Evolutionary conservation across 2,329 filamentous ascomycete genomes (phyloP), one percentile per base, ranked within the genome.

Genomic region (Colletotrichum sp.): DNA sequence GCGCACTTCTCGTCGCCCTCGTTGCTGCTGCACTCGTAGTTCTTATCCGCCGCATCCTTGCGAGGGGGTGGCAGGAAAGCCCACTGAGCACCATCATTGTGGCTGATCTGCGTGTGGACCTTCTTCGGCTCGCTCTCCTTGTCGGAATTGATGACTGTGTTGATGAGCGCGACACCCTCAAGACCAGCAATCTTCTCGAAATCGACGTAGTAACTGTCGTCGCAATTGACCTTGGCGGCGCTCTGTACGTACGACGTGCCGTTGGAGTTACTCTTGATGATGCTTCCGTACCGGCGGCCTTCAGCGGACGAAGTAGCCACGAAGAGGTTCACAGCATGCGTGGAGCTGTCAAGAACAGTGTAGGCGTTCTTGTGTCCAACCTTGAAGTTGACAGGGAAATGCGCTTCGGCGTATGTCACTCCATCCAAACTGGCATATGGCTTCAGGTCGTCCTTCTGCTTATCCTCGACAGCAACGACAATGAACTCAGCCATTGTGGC

Each of bases 221-320:
- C 93, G 79, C 95, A 92, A 84, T 99, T 98, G 82, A 99, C 95
- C 25, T 92, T 92, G 65, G 91, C 88, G 29, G 97, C 89, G 84
- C 95, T 98, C 78, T 98, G 88, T 15, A 98, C 95, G 81, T 98
- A 99, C 2, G 95, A 97, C 1, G 97, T 99, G 70, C 97, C 97
- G 82, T 99, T 99, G 80, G 96, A 98, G 87, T 99, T 99, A 82
- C 96, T 98, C 91, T 99, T 99, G 85, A 99, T 92, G 80, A 99
- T 95, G 29, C 94, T 94, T 49, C 97, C 97, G 80, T 95, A 96
- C 76, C 94, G 91, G 67, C 90, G 91, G 22, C 92, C 93, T 67
- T 88, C 83, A 5, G 88, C 87, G 55, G 90, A 90, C 80, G 94
- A 93, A 55, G 95, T 95, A 1, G 94, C 96, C 63, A 99, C 96